Evolutionary conservation across 768 basidiomycete species (phyloP).

Genomic region (Mycena galopus): DNA sequence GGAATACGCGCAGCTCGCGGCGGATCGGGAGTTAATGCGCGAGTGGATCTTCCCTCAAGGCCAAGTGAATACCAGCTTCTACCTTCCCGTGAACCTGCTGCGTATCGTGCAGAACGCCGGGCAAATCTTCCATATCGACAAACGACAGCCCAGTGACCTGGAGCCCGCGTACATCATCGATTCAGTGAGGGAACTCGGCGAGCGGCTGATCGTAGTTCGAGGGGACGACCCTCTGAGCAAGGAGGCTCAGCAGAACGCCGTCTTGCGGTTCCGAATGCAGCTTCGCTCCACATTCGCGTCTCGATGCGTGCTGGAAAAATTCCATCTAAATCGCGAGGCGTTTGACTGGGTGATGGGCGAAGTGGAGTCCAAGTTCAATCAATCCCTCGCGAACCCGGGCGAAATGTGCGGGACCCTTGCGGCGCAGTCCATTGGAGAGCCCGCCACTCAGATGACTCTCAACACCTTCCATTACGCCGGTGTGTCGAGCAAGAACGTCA

Average conservation of each 20-base stretch:
- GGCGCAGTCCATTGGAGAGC: conserved; percentile 99
- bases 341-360: conserved; percentile 99
- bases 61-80: conserved; percentile 79
- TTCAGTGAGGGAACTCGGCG: conserved; percentile 77
- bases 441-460: conserved; percentile 99
- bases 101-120: conserved; percentile 96
- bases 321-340: conserved; percentile 91
- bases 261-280: conserved; percentile 93
- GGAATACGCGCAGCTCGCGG: conserved; percentile 71
- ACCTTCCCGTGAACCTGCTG: conserved; percentile 94
- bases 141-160: conserved; percentile 92
- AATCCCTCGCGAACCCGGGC: conserved; percentile 90
- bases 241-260: conserved; percentile 90
- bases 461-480: conserved; percentile 99
- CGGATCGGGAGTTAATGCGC: conserved; percentile 87
- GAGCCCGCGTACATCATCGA: conserved; percentile 90
- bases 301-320: conserved; percentile 88
- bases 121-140: conserved; percentile 98
- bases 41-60: conserved; percentile 85
- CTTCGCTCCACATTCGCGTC: conserved; percentile 90
- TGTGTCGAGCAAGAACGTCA: conserved; percentile 99
- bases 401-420: conserved; percentile 99
- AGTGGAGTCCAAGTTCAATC: conserved; percentile 96
- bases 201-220: conserved; percentile 88
- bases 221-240: conserved; percentile 81